These are phyloP conservation scores for Persicaria tinctoria DNA, from an alignment of 148 eudicot genomes.

Conservation along the genomic window DNA sequence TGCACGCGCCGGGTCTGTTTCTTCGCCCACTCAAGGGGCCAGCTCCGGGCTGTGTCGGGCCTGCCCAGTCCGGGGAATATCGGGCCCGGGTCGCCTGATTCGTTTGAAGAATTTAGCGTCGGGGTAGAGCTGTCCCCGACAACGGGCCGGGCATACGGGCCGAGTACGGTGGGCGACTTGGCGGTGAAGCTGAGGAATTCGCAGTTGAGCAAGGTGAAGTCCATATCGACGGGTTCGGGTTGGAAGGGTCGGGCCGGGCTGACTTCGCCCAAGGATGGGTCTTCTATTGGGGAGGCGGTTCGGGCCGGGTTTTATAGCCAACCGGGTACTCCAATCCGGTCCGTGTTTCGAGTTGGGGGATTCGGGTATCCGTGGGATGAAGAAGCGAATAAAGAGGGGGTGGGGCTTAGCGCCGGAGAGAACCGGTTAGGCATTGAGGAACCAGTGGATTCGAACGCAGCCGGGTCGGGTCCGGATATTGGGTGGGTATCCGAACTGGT, in stretches of 20 bases:
- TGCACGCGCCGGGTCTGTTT: conserved; percentile 74
- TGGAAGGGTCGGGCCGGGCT: conserved; percentile 29
- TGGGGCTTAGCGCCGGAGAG: conserved; percentile 51
- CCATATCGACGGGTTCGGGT: conserved; percentile 19
- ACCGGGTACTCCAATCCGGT: conserved; percentile 44
- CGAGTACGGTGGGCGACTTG: conserved; percentile 36
- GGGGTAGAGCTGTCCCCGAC: conserved; percentile 35
- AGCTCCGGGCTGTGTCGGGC: conserved; percentile 43
- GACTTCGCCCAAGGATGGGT: conserved; percentile 14
- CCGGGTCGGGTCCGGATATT: conserved; percentile 38
- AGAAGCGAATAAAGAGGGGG: conserved; percentile 60
- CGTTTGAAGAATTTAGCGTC: conserved; percentile 17
- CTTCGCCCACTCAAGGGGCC: conserved; percentile 66
- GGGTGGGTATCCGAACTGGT: conserved; percentile 70
- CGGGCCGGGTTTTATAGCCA: conserved; percentile 26
- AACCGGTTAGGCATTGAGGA: conserved; percentile 32
- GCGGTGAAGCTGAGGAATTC: conserved; percentile 36
- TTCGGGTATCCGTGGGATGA: conserved; percentile 37
- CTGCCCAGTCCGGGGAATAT: conserved; percentile 11
- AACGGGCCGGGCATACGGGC: conserved; percentile 12
- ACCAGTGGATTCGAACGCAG: conserved; percentile 20
- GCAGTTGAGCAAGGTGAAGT: conserved; percentile 30
- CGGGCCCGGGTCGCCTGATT: conserved; percentile 20
- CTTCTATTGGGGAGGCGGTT: background rate
- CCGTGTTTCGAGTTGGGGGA: conserved; percentile 29